These are phyloP conservation scores for Hypocrella siamensis DNA, from an alignment of 2,329 filamentous ascomycete genomes.

Conservation along the genomic window DNA sequence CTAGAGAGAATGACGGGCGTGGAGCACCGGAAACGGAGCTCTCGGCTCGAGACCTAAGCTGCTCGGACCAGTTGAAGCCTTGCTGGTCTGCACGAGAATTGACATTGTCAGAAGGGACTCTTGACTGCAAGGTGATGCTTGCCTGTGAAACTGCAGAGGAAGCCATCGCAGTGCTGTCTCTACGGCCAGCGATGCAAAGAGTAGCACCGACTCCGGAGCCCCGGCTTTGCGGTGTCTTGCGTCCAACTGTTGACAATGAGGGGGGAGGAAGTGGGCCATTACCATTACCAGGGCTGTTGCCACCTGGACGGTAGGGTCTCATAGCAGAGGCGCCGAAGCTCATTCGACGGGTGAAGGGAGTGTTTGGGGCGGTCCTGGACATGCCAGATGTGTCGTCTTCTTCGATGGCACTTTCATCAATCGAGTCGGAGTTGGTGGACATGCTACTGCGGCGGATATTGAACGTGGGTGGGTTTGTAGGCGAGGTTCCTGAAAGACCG, in stretches of 20 bases:
- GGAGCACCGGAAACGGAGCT: constrained; percentile 47
- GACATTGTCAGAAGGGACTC: constrained; percentile 50
- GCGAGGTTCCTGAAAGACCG: constrained; percentile 56
- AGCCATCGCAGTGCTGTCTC: constrained; percentile 17
- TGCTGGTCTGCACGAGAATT: constrained; percentile 54
- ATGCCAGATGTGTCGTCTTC: constrained; percentile 44
- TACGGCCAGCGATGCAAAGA: constrained; percentile 18
- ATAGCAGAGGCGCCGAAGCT: constrained; percentile 77
- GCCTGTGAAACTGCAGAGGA: constrained; percentile 29
- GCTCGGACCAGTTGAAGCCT: constrained; percentile 95
- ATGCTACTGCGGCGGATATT: constrained; percentile 48
- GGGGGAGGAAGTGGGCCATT: constrained; percentile 31
- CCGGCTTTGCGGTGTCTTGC: constrained; percentile 13
- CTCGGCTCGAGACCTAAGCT: constrained; percentile 82
- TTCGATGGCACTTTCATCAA: constrained; percentile 60
- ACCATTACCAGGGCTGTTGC: constrained; percentile 47
- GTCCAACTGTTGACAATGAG: constrained; percentile 15
- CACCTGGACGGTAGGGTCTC: constrained; percentile 35
- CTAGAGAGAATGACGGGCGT: constrained; percentile 45
- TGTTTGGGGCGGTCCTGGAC: constrained; percentile 44
- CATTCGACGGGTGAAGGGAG: constrained; percentile 69
- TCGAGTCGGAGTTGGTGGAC: constrained; percentile 50
- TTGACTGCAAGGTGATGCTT: constrained; percentile 41
- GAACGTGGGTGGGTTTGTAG: constrained; percentile 36
- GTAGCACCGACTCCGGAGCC: constrained; percentile 16